Percentiles rank a stretch among this genome's conserved stretches.
These are phyloP conservation scores for Phytophthora palmivora DNA, from an alignment of 352 stramenopile species.

Conservation along the genomic window DNA sequence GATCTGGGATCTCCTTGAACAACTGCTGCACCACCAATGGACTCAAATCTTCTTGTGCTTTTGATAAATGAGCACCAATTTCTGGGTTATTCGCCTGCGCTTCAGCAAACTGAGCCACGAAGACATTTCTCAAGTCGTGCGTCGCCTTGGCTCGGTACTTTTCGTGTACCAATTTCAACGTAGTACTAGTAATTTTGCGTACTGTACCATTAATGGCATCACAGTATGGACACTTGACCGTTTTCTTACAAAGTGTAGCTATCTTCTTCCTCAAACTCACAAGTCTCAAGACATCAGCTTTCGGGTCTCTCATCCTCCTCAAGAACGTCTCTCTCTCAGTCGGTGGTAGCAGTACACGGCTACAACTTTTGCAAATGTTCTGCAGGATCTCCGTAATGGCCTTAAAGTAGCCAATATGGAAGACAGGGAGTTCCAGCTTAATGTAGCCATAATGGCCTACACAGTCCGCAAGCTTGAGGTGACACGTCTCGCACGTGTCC, in stretches of 20 bases:
- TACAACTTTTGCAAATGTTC: slow-evolving; percentile 98
- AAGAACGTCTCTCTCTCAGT: slow-evolving; percentile 90
- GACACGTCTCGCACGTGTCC: slow-evolving; percentile 92
- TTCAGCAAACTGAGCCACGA: slow-evolving; percentile 84
- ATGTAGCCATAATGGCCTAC: slow-evolving; percentile 99
- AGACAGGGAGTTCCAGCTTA: slow-evolving; percentile 97
- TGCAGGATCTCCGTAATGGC: slow-evolving; percentile 97
- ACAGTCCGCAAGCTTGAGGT: slow-evolving; percentile 96
- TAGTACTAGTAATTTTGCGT: slow-evolving; percentile 97
- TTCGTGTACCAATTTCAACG: slow-evolving; percentile 99
- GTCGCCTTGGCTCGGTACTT: slow-evolving; percentile 93
- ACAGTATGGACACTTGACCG: slow-evolving; percentile 95
- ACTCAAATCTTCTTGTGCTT: slow-evolving; percentile 92
- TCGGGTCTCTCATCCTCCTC: slow-evolving; percentile 87
- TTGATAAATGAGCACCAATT: slow-evolving; percentile 81
- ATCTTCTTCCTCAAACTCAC: slow-evolving; percentile 95
- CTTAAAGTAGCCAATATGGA: slow-evolving; percentile 99
- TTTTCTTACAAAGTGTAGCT: slow-evolving; percentile 97
- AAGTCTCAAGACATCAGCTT: slow-evolving; percentile 78
- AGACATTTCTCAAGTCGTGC: slow-evolving; percentile 86
- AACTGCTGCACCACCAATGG: slow-evolving; percentile 93
- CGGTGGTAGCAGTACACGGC: slow-evolving; percentile 93
- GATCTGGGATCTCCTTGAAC: slow-evolving; percentile 96
- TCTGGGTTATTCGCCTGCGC: slow-evolving; percentile 87
- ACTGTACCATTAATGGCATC: slow-evolving; percentile 96